Conservation (phyloP, 805 yeast genomes). For the Saccharomycopsis guyanensis region DNA sequence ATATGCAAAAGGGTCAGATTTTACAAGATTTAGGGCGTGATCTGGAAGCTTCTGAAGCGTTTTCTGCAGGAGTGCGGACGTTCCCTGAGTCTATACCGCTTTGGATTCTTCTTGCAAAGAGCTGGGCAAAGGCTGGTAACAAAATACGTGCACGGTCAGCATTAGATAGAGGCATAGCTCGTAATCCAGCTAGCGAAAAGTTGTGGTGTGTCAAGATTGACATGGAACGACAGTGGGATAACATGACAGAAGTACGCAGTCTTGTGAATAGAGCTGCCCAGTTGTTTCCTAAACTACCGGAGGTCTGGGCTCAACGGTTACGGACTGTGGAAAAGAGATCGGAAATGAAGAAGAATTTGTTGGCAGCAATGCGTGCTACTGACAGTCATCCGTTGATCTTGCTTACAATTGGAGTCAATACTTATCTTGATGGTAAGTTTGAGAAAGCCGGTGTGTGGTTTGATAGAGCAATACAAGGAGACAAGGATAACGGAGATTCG, state of each 20-base stretch:
- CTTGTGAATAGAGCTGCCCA: constrained; percentile 53
- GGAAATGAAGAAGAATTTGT: constrained; percentile 47
- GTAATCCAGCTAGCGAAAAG: constrained; percentile 40
- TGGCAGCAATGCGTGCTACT: constrained; percentile 66
- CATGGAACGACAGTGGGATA: constrained; percentile 47
- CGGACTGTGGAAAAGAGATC: constrained; percentile 38
- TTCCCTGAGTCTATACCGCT: constrained; percentile 38
- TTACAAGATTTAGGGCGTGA: constrained; percentile 28
- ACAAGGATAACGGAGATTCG: constrained; percentile 60
- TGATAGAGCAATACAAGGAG: constrained; percentile 52
- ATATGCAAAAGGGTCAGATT: constrained; percentile 59
- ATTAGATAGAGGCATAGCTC: constrained; percentile 57
- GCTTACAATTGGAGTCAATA: constrained; percentile 54
- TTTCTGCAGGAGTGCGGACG: constrained; percentile 40
- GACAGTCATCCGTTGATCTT: constrained; percentile 53
- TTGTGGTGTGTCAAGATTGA: constrained; percentile 47
- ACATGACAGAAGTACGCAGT: constrained; percentile 43
- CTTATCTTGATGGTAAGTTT: constrained; percentile 58
- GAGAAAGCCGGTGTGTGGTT: constrained; percentile 68
- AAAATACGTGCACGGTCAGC: constrained; percentile 60
- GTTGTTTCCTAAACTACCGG: constrained; percentile 48
- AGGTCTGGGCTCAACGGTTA: constrained; percentile 61
- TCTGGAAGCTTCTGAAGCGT: constrained; percentile 39
- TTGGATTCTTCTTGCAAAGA: constrained; percentile 47
- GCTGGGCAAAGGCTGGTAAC: constrained; percentile 33